Conservation (phyloP, 2,329 filamentous ascomycete species). For the Talaromyces albobiverticillius region DNA sequence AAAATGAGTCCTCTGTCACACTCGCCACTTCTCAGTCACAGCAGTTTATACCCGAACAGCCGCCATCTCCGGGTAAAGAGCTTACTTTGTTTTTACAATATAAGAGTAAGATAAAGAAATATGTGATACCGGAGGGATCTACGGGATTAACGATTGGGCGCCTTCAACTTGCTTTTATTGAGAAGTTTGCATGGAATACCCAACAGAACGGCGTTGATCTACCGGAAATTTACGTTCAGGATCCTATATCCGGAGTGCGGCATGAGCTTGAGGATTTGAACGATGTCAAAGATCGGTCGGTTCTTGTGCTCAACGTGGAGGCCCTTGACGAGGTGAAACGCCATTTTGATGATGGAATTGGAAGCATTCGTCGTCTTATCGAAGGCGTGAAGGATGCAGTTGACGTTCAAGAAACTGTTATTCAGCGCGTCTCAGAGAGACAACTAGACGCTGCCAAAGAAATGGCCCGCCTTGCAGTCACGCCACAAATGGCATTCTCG, state of each 20-base stretch:
- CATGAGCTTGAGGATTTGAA: constrained; percentile 91
- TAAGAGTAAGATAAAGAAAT: constrained; percentile 96
- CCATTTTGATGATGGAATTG: constrained; percentile 90
- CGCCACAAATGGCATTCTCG: constrained; percentile 39
- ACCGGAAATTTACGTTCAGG: constrained; percentile 97
- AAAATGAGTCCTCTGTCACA: constrained; percentile 21
- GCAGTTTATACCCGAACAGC: constrained; percentile 56
- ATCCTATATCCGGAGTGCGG: constrained; percentile 90
- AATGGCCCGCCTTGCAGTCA: constrained; percentile 64
- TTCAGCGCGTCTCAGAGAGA: constrained; percentile 84
- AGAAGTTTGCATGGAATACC: constrained; percentile 99
- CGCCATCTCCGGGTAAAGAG: constrained; percentile 72
- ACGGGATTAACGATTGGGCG: constrained; percentile 82
- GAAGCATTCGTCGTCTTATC: constrained; percentile 75
- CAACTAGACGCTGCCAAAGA: constrained; percentile 89
- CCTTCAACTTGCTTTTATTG: constrained; percentile 92
- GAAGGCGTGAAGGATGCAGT: constrained; percentile 81
- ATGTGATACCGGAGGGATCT: constrained; percentile 79
- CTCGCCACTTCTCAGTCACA: constrained; percentile 46
- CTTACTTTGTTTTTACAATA: constrained; percentile 94
- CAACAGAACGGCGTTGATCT: constrained; percentile 89
- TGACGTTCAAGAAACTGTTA: constrained; percentile 74
- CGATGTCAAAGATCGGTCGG: constrained; percentile 91
- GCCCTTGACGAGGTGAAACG: constrained; percentile 92
- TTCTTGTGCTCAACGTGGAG: constrained; percentile 92